phyloP scores from a whole-genome alignment of 805 yeast genomes.

The Candida gorgasii region DNA sequence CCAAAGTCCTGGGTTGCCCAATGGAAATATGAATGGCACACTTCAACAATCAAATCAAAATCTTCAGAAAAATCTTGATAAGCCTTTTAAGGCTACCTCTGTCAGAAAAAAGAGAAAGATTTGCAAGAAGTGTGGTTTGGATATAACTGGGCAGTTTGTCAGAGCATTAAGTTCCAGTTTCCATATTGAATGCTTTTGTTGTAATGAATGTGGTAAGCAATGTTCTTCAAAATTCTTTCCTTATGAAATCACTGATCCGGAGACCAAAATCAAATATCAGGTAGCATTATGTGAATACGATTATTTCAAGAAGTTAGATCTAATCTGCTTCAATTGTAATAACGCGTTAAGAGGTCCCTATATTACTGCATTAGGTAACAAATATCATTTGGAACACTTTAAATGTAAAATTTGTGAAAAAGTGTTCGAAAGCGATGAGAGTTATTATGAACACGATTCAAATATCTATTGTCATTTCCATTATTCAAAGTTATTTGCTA shows the following conservation, averaged over 20 bases:
- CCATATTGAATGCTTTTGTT: conserved; percentile 86
- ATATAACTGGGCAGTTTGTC: conserved; percentile 68
- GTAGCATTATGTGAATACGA: conserved; percentile 85
- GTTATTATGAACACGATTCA: conserved; percentile 84
- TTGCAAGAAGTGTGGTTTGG: conserved; percentile 38
- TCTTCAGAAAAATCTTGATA: conserved; percentile 6
- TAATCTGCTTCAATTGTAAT: conserved; percentile 85
- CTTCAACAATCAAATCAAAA: conserved; percentile 9
- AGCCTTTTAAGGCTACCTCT: conserved; percentile 13
- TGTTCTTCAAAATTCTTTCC: conserved; percentile 92
- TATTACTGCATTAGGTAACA: conserved; percentile 87
- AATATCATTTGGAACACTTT: conserved; percentile 94
- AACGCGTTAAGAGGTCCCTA: conserved; percentile 88
- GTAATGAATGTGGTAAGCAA: conserved; percentile 78
- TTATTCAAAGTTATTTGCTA: conserved; percentile 82
- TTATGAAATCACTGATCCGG: conserved; percentile 54
- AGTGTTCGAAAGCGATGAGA: conserved; percentile 87
- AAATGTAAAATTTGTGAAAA: conserved; percentile 84
- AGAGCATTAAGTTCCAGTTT: conserved; percentile 78
- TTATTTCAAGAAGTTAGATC: conserved; percentile 79
- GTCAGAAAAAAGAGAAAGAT: conserved; percentile 24
- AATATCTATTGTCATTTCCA: conserved; percentile 89
- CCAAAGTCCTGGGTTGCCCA: conserved; percentile 6
- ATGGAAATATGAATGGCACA: conserved; percentile 10
- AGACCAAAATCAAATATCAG: conserved; percentile 21